These are phyloP conservation scores for Tulasnella sp. DNA, from an alignment of 768 basidiomycete species.

Conservation along the genomic window DNA sequence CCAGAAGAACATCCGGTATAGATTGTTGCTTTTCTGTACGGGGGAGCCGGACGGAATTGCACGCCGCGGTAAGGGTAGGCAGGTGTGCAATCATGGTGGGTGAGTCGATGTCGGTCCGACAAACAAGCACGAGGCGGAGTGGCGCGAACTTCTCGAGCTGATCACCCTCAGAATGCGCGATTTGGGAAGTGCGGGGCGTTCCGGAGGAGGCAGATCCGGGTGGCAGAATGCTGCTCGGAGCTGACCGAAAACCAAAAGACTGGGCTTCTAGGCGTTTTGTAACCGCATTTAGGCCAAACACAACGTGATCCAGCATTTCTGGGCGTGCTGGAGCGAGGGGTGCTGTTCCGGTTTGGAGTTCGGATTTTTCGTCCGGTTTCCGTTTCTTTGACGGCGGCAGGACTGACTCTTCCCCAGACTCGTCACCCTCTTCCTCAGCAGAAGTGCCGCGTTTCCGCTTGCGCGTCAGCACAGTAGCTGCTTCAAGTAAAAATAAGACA, in stretches of 20 bases:
- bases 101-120: conserved; percentile 68
- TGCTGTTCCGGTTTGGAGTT: background rate
- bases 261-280: conserved; percentile 64
- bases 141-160: conserved; percentile 19
- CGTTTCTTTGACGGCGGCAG: background rate
- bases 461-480: background rate
- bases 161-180: background rate
- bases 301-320: conserved; percentile 41
- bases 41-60: conserved; percentile 41
- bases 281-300: conserved; percentile 72
- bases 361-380: background rate
- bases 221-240: conserved; percentile 9
- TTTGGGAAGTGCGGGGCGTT: background rate
- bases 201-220: background rate
- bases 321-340: conserved; percentile 29
- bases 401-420: background rate
- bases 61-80: conserved; percentile 67
- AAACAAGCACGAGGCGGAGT: conserved; percentile 49
- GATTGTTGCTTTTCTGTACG: conserved; percentile 27
- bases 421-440: background rate
- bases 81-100: conserved; percentile 63
- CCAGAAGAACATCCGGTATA: conserved; percentile 40
- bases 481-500: background rate
- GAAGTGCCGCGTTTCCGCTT: background rate
- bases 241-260: conserved; percentile 21